These are phyloP conservation scores for Pseudonectria foliicola DNA, from an alignment of 2,329 filamentous ascomycete species.

Conservation along the genomic window DNA sequence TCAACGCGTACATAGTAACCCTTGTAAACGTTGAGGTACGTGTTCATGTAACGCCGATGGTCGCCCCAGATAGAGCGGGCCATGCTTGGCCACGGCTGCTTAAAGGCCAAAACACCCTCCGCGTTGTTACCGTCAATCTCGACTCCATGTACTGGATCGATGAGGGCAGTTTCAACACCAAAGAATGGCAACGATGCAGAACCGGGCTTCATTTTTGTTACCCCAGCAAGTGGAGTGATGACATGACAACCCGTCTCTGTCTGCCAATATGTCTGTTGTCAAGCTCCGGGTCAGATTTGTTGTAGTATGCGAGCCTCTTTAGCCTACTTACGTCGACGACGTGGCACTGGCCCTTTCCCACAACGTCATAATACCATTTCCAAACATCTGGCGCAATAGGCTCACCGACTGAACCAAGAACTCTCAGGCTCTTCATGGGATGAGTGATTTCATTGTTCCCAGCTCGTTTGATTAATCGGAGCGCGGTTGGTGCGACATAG, in stretches of 20 bases:
- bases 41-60: constrained; percentile 94
- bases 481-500: constrained; percentile 86
- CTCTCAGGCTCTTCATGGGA: constrained; percentile 73
- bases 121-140: constrained; percentile 88
- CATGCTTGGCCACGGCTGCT: constrained; percentile 94
- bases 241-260: constrained; percentile 93
- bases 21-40: constrained; percentile 89
- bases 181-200: constrained; percentile 95
- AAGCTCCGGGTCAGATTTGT: too few relatives aligned
- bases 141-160: constrained; percentile 83
- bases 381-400: constrained; percentile 95
- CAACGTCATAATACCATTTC: constrained; percentile 94
- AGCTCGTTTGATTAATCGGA: constrained; percentile 83
- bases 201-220: constrained; percentile 89
- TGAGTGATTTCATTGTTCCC: constrained; percentile 71
- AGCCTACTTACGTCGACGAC: constrained; percentile 70
- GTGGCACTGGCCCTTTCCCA: constrained; percentile 83
- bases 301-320: too few relatives aligned
- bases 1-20: constrained; percentile 76
- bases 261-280: constrained; percentile 95
- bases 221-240: constrained; percentile 80
- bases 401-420: constrained; percentile 87
- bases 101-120: constrained; percentile 88
- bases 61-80: constrained; percentile 93
- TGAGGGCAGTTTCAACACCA: constrained; percentile 87